Conservation (phyloP, 1,284 basidiomycete genomes). For the Ganoderma meredithae region DNA sequence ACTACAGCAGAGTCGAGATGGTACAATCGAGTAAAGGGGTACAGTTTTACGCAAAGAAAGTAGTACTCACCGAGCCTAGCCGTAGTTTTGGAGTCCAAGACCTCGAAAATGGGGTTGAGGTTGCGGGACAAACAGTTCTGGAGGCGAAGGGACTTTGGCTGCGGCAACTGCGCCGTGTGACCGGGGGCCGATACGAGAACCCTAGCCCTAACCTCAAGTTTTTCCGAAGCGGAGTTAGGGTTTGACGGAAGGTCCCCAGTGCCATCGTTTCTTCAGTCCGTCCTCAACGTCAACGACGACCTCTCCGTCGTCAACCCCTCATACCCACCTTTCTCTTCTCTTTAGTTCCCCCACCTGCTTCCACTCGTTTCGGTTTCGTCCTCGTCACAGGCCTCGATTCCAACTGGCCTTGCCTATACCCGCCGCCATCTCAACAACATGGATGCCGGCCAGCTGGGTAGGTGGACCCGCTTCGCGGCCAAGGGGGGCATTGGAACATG, state of each 20-base stretch:
- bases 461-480: constrained; percentile 82
- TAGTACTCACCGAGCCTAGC: no score
- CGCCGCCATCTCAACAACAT: constrained; percentile 44
- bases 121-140: neutral
- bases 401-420: neutral
- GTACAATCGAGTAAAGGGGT: no score
- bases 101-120: no score
- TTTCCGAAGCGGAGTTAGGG: neutral
- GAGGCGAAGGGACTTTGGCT: neutral
- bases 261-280: no score
- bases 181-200: neutral
- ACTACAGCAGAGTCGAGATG: no score
- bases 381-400: neutral
- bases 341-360: neutral
- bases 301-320: no score
- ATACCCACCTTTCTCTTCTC: no score
- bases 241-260: neutral
- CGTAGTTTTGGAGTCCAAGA: no score
- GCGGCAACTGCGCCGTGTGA: no score
- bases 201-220: constrained; percentile 2
- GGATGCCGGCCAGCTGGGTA: constrained; percentile 75
- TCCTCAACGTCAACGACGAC: no score
- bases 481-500: constrained; percentile 86
- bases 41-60: no score
- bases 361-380: neutral